Base-by-base conservation (phyloP, 2,329 filamentous ascomycete species). In the Elsinoe fawcettii region DNA sequence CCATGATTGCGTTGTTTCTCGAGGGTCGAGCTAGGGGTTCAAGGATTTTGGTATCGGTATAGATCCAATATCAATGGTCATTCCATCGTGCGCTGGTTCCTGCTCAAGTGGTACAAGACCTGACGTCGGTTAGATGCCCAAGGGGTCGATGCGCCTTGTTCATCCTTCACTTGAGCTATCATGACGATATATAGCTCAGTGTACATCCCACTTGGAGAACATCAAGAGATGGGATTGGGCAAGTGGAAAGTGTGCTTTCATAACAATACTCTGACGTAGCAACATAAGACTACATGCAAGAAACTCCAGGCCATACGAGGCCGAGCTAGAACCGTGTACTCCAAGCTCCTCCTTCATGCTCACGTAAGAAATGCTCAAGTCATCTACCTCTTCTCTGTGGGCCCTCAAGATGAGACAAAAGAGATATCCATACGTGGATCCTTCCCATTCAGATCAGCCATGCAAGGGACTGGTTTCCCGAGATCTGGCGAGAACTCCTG, bases 281-380 rank as follows among this genome's bases (percentile, higher is more conserved):
- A 25, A 51, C 46, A 51, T 51, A 51, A 51, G 25, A 25, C 46
- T 51, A 51, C 46, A 51, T 51, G 25, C 23, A 51, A 23, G 11
- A 25, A 46, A 39, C 54, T 56, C 54, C 20, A 56, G 54, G 54
- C 43, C 54, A 34, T 56, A 22, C 18, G 16, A 36, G 41, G 30
- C 54, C 54, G 54, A 56, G 54, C 54, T 47, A 9, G 18, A 53
- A n/a, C 30, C 49, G 9, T 25, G 3, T 39, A 20, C 34, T 25
- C 49, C 49, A n/a, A 36, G 47, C 27, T 53, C 22, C 4, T 30
- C 30, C 11, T 39, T 2, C 39, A 30, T 39, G 30, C 16, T 23
- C 8, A 14, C 18, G 14, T 25, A 46, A 46, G 22, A 46, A 39
- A 53, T 39, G 16, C 30, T 22, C 22, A 25, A 53, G 11, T 14